Base-by-base conservation (phyloP, 2,329 filamentous ascomycete species). In the Colletotrichum theobromicola region DNA sequence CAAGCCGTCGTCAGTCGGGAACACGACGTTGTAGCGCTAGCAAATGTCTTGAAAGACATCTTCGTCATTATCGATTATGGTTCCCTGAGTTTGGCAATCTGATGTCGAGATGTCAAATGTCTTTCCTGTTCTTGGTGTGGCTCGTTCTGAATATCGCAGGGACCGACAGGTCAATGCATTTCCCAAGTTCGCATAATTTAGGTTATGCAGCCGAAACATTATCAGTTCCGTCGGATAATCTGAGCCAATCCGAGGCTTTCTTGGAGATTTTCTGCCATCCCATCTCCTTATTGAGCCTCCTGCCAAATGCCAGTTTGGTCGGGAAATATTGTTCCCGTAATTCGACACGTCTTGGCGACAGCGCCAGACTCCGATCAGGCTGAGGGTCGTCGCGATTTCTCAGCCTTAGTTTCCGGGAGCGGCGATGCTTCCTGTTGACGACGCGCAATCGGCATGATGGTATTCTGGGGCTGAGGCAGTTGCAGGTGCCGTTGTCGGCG, bases 191-290 rank as follows among this genome's bases (percentile, higher is more conserved):
- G 69, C 72, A 53, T 73, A 32, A 37, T 55, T 53, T 58, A 64
- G 28, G 55, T 58, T 67, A 60, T 42, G 58, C 35, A 60, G 35
- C 58, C 64, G 65, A 75, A 65, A 70, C 73, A 37, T 65, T 4
- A 61, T 32, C 30, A 69, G 64, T 66, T 37, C 64, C 73, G 37
- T 64, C 73, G 26, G 26, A 70, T 70, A 3, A 57, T 70, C 32
- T 62, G 60, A n/a, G 28, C 64, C 63, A 73, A 68, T 73, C 32
- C 30, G 18, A 42, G n/a, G 35, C 4, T 50, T 32, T 58, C 15
- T 16, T 60, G 26, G 6, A 21, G 30, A 8, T 60, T 50, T 55
- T 57, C 58, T 74, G 64, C 65, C 73, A 75, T 75, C 73, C 58
- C 35, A 46, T 66, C 60, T 65, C 32, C 28, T 21, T 34, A 16